phyloP scores from a whole-genome alignment of 1,284 basidiomycete genomes.

The Anthracocystis panici-leucophaei region DNA sequence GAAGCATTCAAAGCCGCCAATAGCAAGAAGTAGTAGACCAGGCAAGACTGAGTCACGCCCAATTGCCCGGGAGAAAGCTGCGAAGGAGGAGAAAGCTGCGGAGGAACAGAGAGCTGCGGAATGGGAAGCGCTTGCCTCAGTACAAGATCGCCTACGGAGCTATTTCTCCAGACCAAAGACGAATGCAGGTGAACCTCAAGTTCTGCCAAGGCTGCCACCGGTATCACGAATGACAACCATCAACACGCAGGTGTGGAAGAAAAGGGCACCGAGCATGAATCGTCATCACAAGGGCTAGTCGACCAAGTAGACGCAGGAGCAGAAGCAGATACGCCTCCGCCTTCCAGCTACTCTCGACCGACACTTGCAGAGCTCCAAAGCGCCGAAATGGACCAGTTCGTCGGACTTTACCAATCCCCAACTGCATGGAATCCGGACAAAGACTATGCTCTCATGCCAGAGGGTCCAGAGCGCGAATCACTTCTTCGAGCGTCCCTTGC shows the following conservation, averaged over 20 bases:
- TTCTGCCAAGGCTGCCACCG: not conserved
- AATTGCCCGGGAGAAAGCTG: not conserved
- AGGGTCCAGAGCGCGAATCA: conserved; percentile 18
- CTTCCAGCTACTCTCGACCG: conserved; percentile 13
- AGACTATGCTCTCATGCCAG: conserved; percentile 33
- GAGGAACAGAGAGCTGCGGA: not conserved
- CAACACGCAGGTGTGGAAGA: not conserved
- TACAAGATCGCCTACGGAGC: conserved; percentile 18
- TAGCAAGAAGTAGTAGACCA: not conserved
- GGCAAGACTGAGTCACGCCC: not conserved
- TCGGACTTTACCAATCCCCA: conserved; percentile 23
- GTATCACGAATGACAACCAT: not conserved
- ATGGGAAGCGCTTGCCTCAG: conserved; percentile 10
- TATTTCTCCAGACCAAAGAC: conserved; percentile 10
- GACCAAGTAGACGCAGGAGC: not conserved
- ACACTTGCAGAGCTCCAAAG: conserved; percentile 25
- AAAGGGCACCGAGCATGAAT: not conserved
- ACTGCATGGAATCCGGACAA: conserved; percentile 38
- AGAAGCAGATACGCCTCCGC: not conserved
- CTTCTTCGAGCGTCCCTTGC: conserved; percentile 4
- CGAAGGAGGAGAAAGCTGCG: no score
- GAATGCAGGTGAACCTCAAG: not conserved
- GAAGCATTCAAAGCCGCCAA: not conserved
- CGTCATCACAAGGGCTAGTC: not conserved
- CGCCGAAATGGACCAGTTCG: conserved; percentile 13